These are phyloP conservation scores for Melaleuca quinquenervia DNA, from an alignment of 345 rosid species.

Conservation along the genomic window DNA sequence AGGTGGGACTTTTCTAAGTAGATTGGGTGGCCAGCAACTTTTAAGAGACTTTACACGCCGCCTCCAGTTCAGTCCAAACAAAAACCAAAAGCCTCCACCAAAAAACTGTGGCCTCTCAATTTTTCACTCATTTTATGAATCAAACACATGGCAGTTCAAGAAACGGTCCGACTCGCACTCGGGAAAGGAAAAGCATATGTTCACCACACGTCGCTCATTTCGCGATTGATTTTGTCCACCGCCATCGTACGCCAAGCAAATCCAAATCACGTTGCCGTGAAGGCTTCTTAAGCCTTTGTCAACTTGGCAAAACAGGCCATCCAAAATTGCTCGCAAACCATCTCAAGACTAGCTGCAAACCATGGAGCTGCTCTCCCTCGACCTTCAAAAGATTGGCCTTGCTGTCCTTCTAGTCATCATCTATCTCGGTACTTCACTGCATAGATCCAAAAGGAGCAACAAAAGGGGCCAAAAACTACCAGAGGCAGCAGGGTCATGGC, in stretches of 20 bases:
- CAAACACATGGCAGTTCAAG: too few species aligned
- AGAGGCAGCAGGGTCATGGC: constrained; percentile 18
- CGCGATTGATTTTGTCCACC: not conserved
- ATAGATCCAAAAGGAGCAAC: not conserved
- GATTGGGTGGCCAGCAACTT: not conserved
- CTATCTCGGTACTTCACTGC: not conserved
- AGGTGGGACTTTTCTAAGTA: not conserved
- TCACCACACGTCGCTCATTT: not conserved
- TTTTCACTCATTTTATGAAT: not conserved
- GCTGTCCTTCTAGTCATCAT: not conserved
- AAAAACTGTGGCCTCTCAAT: not conserved
- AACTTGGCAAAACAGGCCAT: not conserved
- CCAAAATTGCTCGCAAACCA: not conserved
- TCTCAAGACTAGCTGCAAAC: not conserved
- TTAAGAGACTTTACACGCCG: not conserved
- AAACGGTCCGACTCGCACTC: too few species aligned
- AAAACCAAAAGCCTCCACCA: not conserved
- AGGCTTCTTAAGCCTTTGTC: not conserved
- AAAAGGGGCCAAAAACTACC: constrained; percentile 6
- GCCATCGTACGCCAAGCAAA: not conserved
- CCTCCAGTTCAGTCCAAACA: not conserved
- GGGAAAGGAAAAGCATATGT: too few species aligned
- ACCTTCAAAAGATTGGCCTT: not conserved
- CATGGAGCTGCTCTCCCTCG: not conserved
- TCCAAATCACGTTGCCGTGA: not conserved